Conservation (phyloP, 805 yeast species). For the Saccharomycopsis sp. region DNA sequence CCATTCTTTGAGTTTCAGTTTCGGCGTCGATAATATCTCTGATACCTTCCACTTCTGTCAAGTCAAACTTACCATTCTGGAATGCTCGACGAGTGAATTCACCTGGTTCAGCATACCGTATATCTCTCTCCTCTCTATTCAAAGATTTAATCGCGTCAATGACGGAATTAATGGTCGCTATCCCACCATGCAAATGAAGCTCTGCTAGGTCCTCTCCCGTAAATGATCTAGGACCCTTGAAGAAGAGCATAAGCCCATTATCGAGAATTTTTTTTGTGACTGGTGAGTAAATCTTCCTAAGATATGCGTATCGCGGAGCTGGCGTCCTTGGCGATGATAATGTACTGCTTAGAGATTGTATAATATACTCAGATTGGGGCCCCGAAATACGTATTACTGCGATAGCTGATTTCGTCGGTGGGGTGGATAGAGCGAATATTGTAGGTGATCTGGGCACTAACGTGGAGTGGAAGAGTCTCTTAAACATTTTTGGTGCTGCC, state of each 20-base stretch:
- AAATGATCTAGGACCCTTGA: constrained; percentile 68
- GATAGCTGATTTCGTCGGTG: constrained; percentile 74
- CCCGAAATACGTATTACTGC: constrained; percentile 85
- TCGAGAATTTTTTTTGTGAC: constrained; percentile 44
- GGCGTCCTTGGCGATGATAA: constrained; percentile 42
- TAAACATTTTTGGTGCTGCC: too few species aligned
- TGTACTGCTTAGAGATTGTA: constrained; percentile 38
- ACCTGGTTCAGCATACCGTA: constrained; percentile 86
- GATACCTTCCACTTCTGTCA: constrained; percentile 88
- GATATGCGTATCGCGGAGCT: constrained; percentile 51
- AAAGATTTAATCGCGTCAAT: constrained; percentile 50
- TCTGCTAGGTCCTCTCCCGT: constrained; percentile 93
- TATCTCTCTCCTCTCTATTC: constrained; percentile 35
- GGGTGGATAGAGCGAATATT: constrained; percentile 85
- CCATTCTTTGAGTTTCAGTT: constrained; percentile 77
- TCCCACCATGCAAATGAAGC: constrained; percentile 91
- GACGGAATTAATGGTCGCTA: constrained; percentile 70
- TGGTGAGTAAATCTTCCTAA: constrained; percentile 45
- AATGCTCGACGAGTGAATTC: constrained; percentile 88
- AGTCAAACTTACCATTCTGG: constrained; percentile 72
- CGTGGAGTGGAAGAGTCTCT: too few species aligned
- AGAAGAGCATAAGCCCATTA: constrained; percentile 65
- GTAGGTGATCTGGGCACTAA: constrained; percentile 53
- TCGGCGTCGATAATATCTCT: constrained; percentile 88
- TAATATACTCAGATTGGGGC: constrained; percentile 43